Percentiles rank a stretch among this genome's conserved stretches.
Conservation (phyloP, 306 rosid genomes). For the Rosa chinensis region DNA sequence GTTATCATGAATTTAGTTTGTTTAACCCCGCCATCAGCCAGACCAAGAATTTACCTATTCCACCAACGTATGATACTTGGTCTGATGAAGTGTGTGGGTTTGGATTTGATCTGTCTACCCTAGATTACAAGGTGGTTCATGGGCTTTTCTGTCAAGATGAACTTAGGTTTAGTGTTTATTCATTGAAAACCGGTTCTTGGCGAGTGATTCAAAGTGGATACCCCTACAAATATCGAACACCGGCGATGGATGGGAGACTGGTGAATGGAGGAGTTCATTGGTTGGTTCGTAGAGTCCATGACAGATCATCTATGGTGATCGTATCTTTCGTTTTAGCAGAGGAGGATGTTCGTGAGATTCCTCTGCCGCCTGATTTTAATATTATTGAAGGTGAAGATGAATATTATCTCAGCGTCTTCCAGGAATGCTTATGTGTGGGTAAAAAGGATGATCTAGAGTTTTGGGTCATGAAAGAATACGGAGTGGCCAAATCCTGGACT, state of each 20-base stretch:
- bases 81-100: not conserved
- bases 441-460: too few species aligned
- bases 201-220: not conserved
- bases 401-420: too few species aligned
- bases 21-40: not conserved
- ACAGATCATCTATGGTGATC: not conserved
- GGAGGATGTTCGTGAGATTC: not conserved
- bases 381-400: not conserved
- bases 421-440: too few species aligned
- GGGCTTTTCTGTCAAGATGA: not conserved
- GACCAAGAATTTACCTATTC: not conserved
- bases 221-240: not conserved
- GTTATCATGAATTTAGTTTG: too few species aligned
- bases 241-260: not conserved
- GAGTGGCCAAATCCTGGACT: too few species aligned
- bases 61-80: not conserved
- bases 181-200: not conserved
- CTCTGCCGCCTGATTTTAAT: not conserved
- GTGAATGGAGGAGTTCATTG: not conserved
- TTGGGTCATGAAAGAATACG: too few species aligned
- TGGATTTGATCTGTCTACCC: not conserved
- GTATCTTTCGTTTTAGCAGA: not conserved
- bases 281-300: not conserved
- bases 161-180: not conserved
- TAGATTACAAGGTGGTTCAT: not conserved